A percentile compares a stretch with the other conserved stretches of the same genome.
Conservation (phyloP, 148 eudicot genomes). For the Chenopodium quinoa region DNA sequence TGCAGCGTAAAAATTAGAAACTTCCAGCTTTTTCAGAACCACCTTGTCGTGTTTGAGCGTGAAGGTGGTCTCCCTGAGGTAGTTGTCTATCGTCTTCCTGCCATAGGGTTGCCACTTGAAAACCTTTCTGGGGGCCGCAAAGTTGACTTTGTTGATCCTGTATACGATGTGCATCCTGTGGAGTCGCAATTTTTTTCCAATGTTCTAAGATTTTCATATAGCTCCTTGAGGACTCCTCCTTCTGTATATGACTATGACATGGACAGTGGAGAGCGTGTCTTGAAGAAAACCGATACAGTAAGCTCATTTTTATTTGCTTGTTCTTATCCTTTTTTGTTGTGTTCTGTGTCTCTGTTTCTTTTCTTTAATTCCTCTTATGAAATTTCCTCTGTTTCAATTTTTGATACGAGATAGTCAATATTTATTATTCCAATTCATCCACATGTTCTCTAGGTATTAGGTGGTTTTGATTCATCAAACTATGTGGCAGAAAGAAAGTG, state of each 20-base stretch:
- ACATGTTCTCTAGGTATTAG: slow-evolving; percentile 58
- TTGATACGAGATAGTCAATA: too few species aligned
- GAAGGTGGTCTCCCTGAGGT: slow-evolving; percentile 66
- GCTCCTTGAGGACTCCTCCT: slow-evolving; percentile 82
- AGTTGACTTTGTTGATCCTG: slow-evolving; percentile 80
- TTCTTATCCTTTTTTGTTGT: neutral
- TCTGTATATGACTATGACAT: slow-evolving; percentile 88
- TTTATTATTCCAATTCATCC: neutral
- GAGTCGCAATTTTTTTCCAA: slow-evolving; percentile 71
- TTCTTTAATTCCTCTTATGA: too few species aligned
- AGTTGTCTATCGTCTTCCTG: slow-evolving; percentile 66
- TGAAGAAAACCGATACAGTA: slow-evolving; percentile 77
- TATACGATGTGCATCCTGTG: slow-evolving; percentile 52
- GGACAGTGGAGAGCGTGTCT: slow-evolving; percentile 65
- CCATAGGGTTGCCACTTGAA: slow-evolving; percentile 59
- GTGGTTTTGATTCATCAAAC: slow-evolving; percentile 76
- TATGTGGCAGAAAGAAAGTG: slow-evolving; percentile 80
- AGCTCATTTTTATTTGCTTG: slow-evolving; percentile 24
- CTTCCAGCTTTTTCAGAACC: slow-evolving; percentile 60
- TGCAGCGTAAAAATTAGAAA: slow-evolving; percentile 76
- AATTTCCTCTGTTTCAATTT: too few species aligned
- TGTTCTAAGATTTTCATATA: slow-evolving; percentile 67
- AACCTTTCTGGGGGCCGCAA: slow-evolving; percentile 55
- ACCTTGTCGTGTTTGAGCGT: slow-evolving; percentile 77
- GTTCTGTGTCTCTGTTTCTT: neutral